Evolutionary conservation across 805 yeast species (phyloP).

Genomic region (Kodamaea neixiangensis): DNA sequence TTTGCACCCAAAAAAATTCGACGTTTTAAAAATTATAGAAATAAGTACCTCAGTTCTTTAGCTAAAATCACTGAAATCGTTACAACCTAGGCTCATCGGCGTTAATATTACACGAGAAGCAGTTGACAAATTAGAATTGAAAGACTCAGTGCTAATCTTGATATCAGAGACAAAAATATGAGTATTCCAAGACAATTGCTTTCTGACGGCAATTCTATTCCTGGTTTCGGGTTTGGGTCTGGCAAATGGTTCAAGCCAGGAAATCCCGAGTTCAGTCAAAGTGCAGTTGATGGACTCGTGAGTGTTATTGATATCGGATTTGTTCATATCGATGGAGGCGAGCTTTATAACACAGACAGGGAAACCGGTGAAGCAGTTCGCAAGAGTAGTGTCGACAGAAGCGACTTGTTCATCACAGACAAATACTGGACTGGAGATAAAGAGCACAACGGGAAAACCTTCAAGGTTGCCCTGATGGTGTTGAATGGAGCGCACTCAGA

Average conservation of each 20-base stretch:
- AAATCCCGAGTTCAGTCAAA: slow-evolving; percentile 25
- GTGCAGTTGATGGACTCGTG: slow-evolving; percentile 45
- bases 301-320: slow-evolving; percentile 54
- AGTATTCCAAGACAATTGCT: slow-evolving; percentile 20
- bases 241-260: slow-evolving; percentile 42
- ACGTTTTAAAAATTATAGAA: too few species aligned
- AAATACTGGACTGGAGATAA: slow-evolving; percentile 40
- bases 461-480: neutral
- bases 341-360: slow-evolving; percentile 55
- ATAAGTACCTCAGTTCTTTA: too few species aligned
- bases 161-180: too few species aligned
- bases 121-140: too few species aligned
- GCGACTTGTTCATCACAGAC: slow-evolving; percentile 57
- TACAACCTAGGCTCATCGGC: too few species aligned
- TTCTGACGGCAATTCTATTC: slow-evolving; percentile 37
- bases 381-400: slow-evolving; percentile 40
- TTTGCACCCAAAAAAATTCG: too few species aligned
- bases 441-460: neutral
- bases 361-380: slow-evolving; percentile 57
- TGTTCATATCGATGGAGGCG: slow-evolving; percentile 67
- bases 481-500: neutral
- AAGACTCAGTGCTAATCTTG: too few species aligned
- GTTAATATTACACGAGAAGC: too few species aligned
- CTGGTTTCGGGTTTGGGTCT: slow-evolving; percentile 47
- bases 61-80: too few species aligned